Percentiles rank a stretch among this genome's conserved stretches.
These are phyloP conservation scores for Pochonia chlamydosporia DNA, from an alignment of 2,329 filamentous ascomycete species.

Conservation along the genomic window DNA sequence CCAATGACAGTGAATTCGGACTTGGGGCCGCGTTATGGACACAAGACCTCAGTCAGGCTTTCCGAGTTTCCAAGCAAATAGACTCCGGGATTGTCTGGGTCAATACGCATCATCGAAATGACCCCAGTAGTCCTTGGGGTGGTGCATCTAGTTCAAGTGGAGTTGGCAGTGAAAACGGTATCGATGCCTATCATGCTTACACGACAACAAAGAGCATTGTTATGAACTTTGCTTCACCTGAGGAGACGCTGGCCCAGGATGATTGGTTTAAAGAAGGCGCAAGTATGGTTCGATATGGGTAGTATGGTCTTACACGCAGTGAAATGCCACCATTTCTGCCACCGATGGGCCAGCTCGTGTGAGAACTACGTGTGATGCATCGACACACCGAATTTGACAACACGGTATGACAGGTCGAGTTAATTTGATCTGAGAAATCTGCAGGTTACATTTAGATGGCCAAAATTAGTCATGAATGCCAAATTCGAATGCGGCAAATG, in stretches of 20 bases:
- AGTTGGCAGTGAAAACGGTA: conserved; percentile 67
- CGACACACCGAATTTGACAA: too few relatives aligned
- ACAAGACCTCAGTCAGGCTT: conserved; percentile 66
- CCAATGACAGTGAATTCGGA: conserved; percentile 70
- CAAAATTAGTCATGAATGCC: background rate
- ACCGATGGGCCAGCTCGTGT: too few relatives aligned
- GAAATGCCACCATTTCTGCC: too few relatives aligned
- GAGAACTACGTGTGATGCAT: too few relatives aligned
- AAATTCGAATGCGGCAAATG: background rate
- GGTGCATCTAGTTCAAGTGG: conserved; percentile 57
- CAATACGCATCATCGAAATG: conserved; percentile 64
- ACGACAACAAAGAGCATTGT: conserved; percentile 60
- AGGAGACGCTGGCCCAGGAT: conserved; percentile 46
- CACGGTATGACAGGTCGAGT: too few relatives aligned
- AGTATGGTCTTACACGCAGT: background rate
- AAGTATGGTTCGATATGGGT: conserved; percentile 39
- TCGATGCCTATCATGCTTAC: conserved; percentile 56
- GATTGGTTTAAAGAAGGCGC: conserved; percentile 63
- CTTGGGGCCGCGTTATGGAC: conserved; percentile 76
- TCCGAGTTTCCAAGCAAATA: conserved; percentile 65
- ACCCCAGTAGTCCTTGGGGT: conserved; percentile 67
- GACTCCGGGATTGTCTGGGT: conserved; percentile 58
- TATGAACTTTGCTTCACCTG: conserved; percentile 58
- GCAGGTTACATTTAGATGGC: too few relatives aligned
- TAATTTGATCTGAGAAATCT: too few relatives aligned